Evolutionary conservation across 1,284 basidiomycete genomes (phyloP).

Genomic region (Calocybe gambosa): DNA sequence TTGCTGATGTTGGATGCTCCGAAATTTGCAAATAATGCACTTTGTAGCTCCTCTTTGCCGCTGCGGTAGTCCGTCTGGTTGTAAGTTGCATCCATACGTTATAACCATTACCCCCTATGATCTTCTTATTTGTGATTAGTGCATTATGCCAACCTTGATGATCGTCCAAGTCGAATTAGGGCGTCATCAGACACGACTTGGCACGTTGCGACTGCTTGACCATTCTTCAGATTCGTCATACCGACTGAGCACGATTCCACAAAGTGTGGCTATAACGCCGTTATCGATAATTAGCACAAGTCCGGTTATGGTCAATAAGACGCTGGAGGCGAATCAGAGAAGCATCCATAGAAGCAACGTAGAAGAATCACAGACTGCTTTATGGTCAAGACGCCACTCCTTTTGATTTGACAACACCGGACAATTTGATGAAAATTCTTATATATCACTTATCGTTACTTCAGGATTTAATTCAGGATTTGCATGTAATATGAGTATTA

Average conservation of each 20-base stretch:
- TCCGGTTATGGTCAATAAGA: too few relatives aligned
- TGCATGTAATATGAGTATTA: too few relatives aligned
- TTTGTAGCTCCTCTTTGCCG: slow-evolving; percentile 6
- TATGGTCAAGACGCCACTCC: not conserved
- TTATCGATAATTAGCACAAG: not conserved
- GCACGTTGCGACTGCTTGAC: not conserved
- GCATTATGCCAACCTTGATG: slow-evolving; percentile 18
- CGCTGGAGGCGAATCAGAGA: too few relatives aligned
- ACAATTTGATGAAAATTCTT: too few relatives aligned
- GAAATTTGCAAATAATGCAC: not conserved
- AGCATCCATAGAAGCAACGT: not conserved
- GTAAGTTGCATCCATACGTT: slow-evolving; percentile 4
- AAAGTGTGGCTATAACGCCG: too few relatives aligned
- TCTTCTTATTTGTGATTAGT: slow-evolving; percentile 5
- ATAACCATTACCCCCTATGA: not conserved
- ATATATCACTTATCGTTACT: too few relatives aligned
- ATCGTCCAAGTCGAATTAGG: slow-evolving; percentile 18
- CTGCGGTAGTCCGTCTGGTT: slow-evolving; percentile 11
- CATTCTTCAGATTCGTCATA: not conserved
- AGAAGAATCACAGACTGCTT: not conserved
- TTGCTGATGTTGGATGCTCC: not conserved
- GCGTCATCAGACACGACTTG: slow-evolving; percentile 1
- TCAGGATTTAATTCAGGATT: too few relatives aligned
- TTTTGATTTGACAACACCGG: too few relatives aligned
- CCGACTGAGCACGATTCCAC: not conserved